These are phyloP conservation scores for Trichoderma asperelloides DNA, from an alignment of 495 filamentous ascomycete genomes.

Conservation along the genomic window DNA sequence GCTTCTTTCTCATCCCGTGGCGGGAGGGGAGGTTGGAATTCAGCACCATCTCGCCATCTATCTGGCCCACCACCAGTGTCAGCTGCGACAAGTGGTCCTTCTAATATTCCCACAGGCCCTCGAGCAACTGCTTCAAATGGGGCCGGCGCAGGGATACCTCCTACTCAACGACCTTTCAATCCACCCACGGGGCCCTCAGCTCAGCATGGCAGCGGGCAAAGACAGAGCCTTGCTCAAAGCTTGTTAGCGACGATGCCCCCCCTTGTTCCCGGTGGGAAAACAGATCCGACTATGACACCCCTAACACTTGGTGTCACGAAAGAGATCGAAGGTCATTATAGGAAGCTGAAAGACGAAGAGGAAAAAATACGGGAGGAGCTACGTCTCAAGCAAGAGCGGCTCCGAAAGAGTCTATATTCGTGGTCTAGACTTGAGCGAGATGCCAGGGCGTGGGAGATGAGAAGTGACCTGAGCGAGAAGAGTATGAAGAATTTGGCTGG, in stretches of 20 bases:
- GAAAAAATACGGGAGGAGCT: slow-evolving; percentile 36
- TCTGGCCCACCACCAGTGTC: slow-evolving; percentile 24
- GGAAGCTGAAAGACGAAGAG: slow-evolving; percentile 35
- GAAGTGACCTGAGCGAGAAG: slow-evolving; percentile 35
- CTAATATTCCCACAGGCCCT: slow-evolving; percentile 36
- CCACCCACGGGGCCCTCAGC: slow-evolving; percentile 40
- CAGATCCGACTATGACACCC: slow-evolving; percentile 24
- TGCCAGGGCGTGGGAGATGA: slow-evolving; percentile 32
- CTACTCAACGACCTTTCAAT: slow-evolving; percentile 35
- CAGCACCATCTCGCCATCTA: slow-evolving; percentile 25
- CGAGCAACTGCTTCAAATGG: slow-evolving; percentile 22
- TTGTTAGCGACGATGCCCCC: slow-evolving; percentile 32
- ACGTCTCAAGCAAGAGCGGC: slow-evolving; percentile 34
- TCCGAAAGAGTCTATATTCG: slow-evolving; percentile 29
- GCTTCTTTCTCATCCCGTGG: slow-evolving; percentile 29
- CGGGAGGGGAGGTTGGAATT: slow-evolving; percentile 30
- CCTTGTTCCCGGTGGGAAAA: slow-evolving; percentile 34
- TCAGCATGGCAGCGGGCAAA: slow-evolving; percentile 17
- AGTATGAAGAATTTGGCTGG: slow-evolving; percentile 35
- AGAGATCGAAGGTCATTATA: slow-evolving; percentile 31
- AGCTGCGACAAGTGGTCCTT: slow-evolving; percentile 23
- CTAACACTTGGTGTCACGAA: slow-evolving; percentile 26
- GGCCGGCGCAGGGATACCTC: slow-evolving; percentile 11
- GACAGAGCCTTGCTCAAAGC: slow-evolving; percentile 32
- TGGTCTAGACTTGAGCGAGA: slow-evolving; percentile 39